These are phyloP conservation scores for Fraxinus floribunda DNA, from an alignment of 305 asterid genomes.

Conservation along the genomic window DNA sequence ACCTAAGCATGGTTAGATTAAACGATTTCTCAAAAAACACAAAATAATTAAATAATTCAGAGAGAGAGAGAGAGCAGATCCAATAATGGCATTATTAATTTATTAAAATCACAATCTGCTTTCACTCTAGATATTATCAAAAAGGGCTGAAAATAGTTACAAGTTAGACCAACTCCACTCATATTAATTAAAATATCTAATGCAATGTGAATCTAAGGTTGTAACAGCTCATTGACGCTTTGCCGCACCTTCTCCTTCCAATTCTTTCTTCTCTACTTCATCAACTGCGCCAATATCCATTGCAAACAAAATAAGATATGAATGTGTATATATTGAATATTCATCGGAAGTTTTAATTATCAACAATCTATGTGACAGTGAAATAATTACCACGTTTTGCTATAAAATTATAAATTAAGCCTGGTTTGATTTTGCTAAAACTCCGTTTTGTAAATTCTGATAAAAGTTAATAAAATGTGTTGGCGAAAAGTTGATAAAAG, in stretches of 20 bases:
- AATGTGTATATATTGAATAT: background rate
- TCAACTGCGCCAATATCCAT: background rate
- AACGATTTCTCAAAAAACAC: background rate
- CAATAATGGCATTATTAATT: background rate
- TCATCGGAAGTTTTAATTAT: background rate
- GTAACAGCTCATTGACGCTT: background rate
- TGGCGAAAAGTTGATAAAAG: no score
- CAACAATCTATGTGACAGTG: background rate
- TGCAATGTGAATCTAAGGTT: background rate
- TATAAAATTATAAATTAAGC: background rate
- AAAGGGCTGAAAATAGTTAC: background rate
- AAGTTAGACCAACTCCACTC: background rate
- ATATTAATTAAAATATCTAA: background rate
- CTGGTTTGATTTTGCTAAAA: background rate
- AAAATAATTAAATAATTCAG: background rate
- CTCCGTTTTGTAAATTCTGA: background rate
- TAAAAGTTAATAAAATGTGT: no score
- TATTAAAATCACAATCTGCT: background rate
- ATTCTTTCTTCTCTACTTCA: background rate
- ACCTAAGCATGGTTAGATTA: background rate
- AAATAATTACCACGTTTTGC: background rate
- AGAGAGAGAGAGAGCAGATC: background rate
- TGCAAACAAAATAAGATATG: conserved; percentile 17
- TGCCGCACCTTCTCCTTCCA: background rate
- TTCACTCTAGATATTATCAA: background rate